These are phyloP conservation scores for Sporopachydermia quercuum DNA, from an alignment of 805 yeast genomes.

Conservation along the genomic window DNA sequence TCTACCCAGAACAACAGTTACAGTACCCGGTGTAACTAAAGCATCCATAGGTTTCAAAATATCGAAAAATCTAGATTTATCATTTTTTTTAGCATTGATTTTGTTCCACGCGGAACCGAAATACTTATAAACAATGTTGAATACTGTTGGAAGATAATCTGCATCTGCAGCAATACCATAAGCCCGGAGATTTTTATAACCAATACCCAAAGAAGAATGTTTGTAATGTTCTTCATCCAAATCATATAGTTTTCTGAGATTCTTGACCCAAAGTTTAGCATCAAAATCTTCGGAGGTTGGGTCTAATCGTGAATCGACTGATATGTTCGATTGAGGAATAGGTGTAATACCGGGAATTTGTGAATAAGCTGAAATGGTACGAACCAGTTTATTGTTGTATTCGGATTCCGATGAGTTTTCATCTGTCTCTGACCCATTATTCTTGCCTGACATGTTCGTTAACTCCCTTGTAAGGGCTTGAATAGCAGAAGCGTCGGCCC, in stretches of 20 bases:
- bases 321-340: neutral
- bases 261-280: slow-evolving; percentile 54
- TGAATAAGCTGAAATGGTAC: neutral
- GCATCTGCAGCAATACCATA: slow-evolving; percentile 54
- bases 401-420: neutral
- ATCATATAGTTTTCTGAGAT: slow-evolving; percentile 36
- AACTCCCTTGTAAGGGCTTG: too few relatives aligned
- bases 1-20: slow-evolving; percentile 57
- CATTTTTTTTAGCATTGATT: slow-evolving; percentile 15
- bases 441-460: too few relatives aligned
- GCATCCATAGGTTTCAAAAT: slow-evolving; percentile 58
- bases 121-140: slow-evolving; percentile 26
- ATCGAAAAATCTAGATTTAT: slow-evolving; percentile 25
- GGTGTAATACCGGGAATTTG: slow-evolving; percentile 1
- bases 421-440: too few relatives aligned
- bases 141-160: slow-evolving; percentile 47
- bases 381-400: neutral
- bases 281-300: slow-evolving; percentile 45
- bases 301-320: slow-evolving; percentile 31
- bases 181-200: slow-evolving; percentile 43
- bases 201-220: slow-evolving; percentile 44
- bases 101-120: slow-evolving; percentile 13
- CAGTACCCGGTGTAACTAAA: slow-evolving; percentile 42
- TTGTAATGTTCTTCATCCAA: slow-evolving; percentile 49
- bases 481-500: too few relatives aligned